phyloP scores from a whole-genome alignment of 495 filamentous ascomycete genomes.

The Penicillium mononematosum region DNA sequence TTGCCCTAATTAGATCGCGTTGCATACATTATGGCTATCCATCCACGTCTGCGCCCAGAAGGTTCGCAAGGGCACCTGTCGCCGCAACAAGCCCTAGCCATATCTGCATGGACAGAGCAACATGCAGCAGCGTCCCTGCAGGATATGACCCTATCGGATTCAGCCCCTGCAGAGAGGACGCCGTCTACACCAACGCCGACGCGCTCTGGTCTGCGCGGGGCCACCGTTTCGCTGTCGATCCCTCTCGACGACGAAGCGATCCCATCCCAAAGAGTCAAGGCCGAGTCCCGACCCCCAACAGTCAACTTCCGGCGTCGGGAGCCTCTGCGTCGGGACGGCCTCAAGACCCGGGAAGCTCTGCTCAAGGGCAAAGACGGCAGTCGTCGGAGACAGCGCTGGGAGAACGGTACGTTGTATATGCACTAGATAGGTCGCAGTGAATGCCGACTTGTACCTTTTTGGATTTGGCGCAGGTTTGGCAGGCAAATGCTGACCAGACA shows the following conservation, averaged over 20 bases:
- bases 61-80: constrained; percentile 33
- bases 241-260: constrained; percentile 47
- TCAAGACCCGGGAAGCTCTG: constrained; percentile 71
- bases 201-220: constrained; percentile 36
- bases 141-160: constrained; percentile 42
- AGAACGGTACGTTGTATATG: constrained; percentile 70
- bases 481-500: constrained; percentile 10
- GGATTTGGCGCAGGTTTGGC: background rate
- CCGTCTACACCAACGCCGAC: constrained; percentile 23
- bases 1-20: background rate
- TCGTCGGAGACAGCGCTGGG: constrained; percentile 83
- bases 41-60: constrained; percentile 36
- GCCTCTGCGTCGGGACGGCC: constrained; percentile 56
- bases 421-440: background rate
- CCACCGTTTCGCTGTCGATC: constrained; percentile 47
- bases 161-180: constrained; percentile 16
- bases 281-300: constrained; percentile 27
- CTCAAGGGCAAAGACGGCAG: constrained; percentile 94
- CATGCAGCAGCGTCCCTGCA: constrained; percentile 43
- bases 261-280: constrained; percentile 25
- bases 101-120: constrained; percentile 54
- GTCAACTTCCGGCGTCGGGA: constrained; percentile 46
- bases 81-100: constrained; percentile 46
- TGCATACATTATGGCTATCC: constrained; percentile 40
- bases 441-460: background rate